These are phyloP conservation scores for Pyricularia pennisetigena DNA, from an alignment of 2,329 filamentous ascomycete genomes.

Conservation along the genomic window DNA sequence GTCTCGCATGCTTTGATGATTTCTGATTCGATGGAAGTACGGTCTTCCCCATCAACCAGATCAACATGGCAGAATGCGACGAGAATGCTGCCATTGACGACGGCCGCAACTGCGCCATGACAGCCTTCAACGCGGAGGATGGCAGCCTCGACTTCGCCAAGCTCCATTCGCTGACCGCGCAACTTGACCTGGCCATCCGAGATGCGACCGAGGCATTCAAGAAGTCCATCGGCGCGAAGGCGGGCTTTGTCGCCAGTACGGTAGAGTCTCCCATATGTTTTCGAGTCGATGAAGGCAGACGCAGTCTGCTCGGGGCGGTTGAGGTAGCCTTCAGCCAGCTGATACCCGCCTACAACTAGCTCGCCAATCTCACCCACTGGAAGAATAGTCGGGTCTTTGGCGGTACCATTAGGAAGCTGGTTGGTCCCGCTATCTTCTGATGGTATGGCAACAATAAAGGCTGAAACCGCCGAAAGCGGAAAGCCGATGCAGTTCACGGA, in stretches of 20 bases:
- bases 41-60: background rate
- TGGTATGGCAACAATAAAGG: slow-evolving; percentile 53
- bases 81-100: slow-evolving; percentile 54
- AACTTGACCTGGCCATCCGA: slow-evolving; percentile 77
- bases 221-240: slow-evolving; percentile 52
- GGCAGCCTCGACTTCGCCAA: slow-evolving; percentile 69
- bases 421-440: slow-evolving; percentile 12
- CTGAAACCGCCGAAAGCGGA: slow-evolving; percentile 73
- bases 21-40: slow-evolving; percentile 7
- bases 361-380: slow-evolving; percentile 64
- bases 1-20: slow-evolving; percentile 52
- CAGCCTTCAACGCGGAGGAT: slow-evolving; percentile 51
- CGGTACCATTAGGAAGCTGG: background rate
- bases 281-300: slow-evolving; percentile 58
- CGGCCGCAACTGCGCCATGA: slow-evolving; percentile 54
- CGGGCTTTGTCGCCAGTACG: slow-evolving; percentile 77
- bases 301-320: slow-evolving; percentile 70
- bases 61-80: slow-evolving; percentile 63
- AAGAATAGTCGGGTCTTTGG: slow-evolving; percentile 37
- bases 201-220: slow-evolving; percentile 81
- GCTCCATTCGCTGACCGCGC: slow-evolving; percentile 71
- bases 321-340: slow-evolving; percentile 72
- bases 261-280: slow-evolving; percentile 59
- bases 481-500: slow-evolving; percentile 62
- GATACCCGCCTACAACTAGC: slow-evolving; percentile 69